Evolutionary conservation across 2,329 filamentous ascomycete species (phyloP), one percentile per base, ranked within the genome.

Genomic region (Penicillium sp.): DNA sequence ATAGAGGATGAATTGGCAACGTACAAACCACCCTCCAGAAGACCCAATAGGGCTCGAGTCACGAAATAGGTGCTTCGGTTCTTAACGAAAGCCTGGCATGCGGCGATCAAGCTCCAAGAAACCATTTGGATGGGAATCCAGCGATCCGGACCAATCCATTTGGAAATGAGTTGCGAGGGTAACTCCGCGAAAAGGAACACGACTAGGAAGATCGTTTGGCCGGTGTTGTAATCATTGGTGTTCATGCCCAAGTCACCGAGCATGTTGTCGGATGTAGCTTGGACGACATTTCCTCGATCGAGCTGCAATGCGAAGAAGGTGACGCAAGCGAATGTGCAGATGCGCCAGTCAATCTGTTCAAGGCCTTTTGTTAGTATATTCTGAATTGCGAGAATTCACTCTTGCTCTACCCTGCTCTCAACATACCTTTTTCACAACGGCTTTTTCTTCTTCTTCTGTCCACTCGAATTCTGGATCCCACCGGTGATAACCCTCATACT

Each of bases 231-330:
- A 58, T 78, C 72, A 42, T 78, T 76, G 1, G 75, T 78, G 45
- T 67, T 72, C 86, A 87, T 44, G 69, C 73, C 60, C 2, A 79
- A 61, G 31, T 79, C 76, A 2, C 49, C 61, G 8, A 89, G 75
- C 63, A 89, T 77, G 61, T 85, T 83, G 65, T 88, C 86, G 1
- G 83, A 84, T 26, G 85, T 72, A 3, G 85, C 86, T 61, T 86
- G 86, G 51, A 64, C 67, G 11, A 88, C 73, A 63, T 88, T 88
- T 48, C 84, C 84, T 44, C 86, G 77, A 66, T 87, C 85, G 7
- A 88, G 73, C 64, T 88, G 84, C 4, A 88, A 75, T 0, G 83
- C 83, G 52, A 87, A 86, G 70, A 88, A 87, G 69, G 86, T 86
- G 28, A 86, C 58, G 54, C 82, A 85, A 51, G 69, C 70, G 60